These are phyloP conservation scores for Pyrrhoderma noxium DNA, from an alignment of 1,284 basidiomycete genomes.

Conservation along the genomic window DNA sequence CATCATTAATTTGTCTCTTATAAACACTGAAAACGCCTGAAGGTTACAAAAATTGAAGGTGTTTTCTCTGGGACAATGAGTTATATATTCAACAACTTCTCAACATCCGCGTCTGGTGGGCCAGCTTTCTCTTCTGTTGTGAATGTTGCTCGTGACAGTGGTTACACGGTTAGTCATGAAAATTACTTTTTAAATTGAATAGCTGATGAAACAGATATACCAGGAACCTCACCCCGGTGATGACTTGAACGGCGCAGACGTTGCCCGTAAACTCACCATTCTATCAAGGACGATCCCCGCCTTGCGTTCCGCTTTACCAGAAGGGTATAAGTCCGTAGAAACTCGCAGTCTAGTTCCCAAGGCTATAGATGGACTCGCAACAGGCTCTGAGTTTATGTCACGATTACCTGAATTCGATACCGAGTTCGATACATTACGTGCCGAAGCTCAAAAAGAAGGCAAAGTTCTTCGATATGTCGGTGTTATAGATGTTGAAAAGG, in stretches of 20 bases:
- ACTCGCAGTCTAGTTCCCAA: slow-evolving; percentile 84
- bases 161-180: slow-evolving; percentile 71
- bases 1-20: not conserved
- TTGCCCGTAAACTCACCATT: slow-evolving; percentile 95
- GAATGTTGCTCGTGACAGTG: slow-evolving; percentile 81
- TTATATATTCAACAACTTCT: slow-evolving; percentile 99
- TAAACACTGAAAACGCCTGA: slow-evolving; percentile 5
- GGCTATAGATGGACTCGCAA: slow-evolving; percentile 57
- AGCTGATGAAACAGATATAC: not conserved
- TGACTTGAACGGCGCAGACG: slow-evolving; percentile 94
- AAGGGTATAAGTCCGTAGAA: slow-evolving; percentile 74
- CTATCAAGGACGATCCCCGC: slow-evolving; percentile 71
- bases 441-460: slow-evolving; percentile 70
- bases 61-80: slow-evolving; percentile 94
- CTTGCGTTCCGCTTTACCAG: slow-evolving; percentile 47
- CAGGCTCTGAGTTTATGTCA: slow-evolving; percentile 77
- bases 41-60: slow-evolving; percentile 77
- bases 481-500: slow-evolving; percentile 76
- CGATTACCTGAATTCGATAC: slow-evolving; percentile 81
- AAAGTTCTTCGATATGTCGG: slow-evolving; percentile 92
- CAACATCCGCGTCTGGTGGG: slow-evolving; percentile 50
- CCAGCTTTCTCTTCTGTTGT: slow-evolving; percentile 87
- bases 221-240: slow-evolving; percentile 97
- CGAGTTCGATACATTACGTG: slow-evolving; percentile 70
- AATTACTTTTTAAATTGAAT: not conserved